Base-by-base conservation (phyloP, 2,329 filamentous ascomycete species). In the Trichoderma afroharzianum region DNA sequence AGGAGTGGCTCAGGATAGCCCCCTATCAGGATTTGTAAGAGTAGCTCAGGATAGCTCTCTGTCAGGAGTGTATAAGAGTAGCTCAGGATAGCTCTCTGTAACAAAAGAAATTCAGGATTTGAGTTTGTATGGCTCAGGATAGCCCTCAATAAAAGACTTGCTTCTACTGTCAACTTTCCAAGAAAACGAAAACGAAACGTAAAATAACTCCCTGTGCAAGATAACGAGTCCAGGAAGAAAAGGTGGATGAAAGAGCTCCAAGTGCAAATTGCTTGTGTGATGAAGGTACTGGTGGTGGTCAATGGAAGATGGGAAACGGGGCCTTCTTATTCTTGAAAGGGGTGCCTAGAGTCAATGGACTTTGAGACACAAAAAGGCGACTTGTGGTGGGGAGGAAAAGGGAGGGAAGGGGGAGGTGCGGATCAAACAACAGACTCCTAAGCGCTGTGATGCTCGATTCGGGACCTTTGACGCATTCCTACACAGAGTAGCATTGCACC, bases 31-130 rank as follows among this genome's bases (percentile, higher is more conserved):
- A 73, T 63, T 71, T 72, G 67, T 69, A 73, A 72, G 72, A 73
- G 72, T 64, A 69, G 67, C 74, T 74, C 73, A 74, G 73, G 73
- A 74, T 74, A 74, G 73, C 73, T 72, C 73, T 72, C 72, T 73
- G 68, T 68, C 63, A 63, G 61, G 72, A 73, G 64, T 63, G n/a
- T 39, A 43, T 58, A 66, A 70, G 70, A 72, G 70, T 70, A 63
- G 72, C 72, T 73, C 72, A 73, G 72, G 72, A 72, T 73, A 73
- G 72, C 72, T 33, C 72, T 69, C 71, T 70, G 59, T 68, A 55
- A 72, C 26, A 71, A 66, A 64, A 55, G 30, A 61, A 69, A 59
- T 63, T 70, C 61, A 64, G 66, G 63, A 68, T 33, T 70, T 72
- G 71, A 72, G 71, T 72, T 66, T 64, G 28, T 72, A 72, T 67